Percentiles rank a stretch among this genome's conserved stretches.
Evolutionary conservation across 2,329 filamentous ascomycete species (phyloP).

Genomic region (Hypocreales sp.): DNA sequence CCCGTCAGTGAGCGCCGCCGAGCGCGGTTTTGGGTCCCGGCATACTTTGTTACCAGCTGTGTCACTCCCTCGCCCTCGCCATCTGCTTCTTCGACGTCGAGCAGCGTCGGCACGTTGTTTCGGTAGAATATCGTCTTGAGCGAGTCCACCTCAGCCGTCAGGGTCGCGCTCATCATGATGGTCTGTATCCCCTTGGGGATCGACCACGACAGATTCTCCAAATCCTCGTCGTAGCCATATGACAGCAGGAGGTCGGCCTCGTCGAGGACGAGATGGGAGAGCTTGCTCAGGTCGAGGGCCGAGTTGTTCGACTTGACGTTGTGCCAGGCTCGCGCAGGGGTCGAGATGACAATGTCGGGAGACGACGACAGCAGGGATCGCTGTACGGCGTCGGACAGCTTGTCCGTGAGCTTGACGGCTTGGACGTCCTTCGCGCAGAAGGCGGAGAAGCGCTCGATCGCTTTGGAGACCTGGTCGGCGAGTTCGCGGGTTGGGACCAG

Average conservation of each 20-base stretch:
- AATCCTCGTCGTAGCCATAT: conserved; percentile 86
- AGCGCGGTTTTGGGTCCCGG: too few species aligned
- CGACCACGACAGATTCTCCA: conserved; percentile 61
- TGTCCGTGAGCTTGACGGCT: conserved; percentile 75
- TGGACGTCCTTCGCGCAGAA: conserved; percentile 78
- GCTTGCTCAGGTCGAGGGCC: conserved; percentile 51
- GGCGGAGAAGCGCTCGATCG: conserved; percentile 57
- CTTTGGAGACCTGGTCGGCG: conserved; percentile 75
- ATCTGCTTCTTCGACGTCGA: conserved; percentile 74
- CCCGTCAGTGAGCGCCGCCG: too few species aligned
- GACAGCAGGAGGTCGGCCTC: conserved; percentile 88
- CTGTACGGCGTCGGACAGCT: conserved; percentile 79
- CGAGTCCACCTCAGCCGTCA: conserved; percentile 75
- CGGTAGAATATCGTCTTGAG: conserved; percentile 76
- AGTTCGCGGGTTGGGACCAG: conserved; percentile 91
- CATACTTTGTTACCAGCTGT: conserved; percentile 70
- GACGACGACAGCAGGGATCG: conserved; percentile 70
- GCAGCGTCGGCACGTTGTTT: conserved; percentile 46
- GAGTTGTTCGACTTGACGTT: conserved; percentile 53
- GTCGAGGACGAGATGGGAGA: conserved; percentile 75
- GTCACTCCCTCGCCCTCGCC: conserved; percentile 61
- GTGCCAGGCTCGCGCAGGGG: conserved; percentile 67
- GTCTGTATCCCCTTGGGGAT: conserved; percentile 80
- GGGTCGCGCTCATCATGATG: conserved; percentile 83
- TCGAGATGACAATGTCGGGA: conserved; percentile 83